Conservation (phyloP, 805 yeast genomes). For the Suhomyces tanzawaensis region DNA sequence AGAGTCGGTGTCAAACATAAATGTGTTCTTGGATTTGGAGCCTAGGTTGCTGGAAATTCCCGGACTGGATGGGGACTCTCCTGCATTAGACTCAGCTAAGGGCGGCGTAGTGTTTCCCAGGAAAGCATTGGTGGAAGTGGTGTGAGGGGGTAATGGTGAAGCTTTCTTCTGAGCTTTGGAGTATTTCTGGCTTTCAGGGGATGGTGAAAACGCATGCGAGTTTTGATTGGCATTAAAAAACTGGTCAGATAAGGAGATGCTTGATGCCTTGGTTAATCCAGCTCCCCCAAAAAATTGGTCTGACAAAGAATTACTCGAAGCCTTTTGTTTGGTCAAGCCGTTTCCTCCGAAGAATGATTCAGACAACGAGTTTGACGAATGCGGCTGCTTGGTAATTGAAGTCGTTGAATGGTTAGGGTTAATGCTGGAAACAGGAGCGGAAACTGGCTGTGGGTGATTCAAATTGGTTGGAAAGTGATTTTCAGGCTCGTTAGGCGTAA, state of each 20-base stretch:
- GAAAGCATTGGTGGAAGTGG: slow-evolving; percentile 42
- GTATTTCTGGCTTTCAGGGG: slow-evolving; percentile 6
- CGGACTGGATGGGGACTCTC: not conserved
- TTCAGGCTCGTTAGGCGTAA: slow-evolving; percentile 15
- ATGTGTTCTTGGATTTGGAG: slow-evolving; percentile 20
- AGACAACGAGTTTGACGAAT: slow-evolving; percentile 38
- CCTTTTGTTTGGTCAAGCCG: slow-evolving; percentile 9
- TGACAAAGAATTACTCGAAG: slow-evolving; percentile 16
- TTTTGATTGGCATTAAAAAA: slow-evolving; percentile 14
- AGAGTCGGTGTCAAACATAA: slow-evolving; percentile 37
- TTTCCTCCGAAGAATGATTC: slow-evolving; percentile 35
- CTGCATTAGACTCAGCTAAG: too few relatives aligned
- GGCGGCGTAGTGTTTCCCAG: slow-evolving; percentile 30
- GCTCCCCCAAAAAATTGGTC: slow-evolving; percentile 18
- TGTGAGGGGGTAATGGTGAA: slow-evolving; percentile 42
- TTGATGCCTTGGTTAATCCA: slow-evolving; percentile 8
- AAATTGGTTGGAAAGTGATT: slow-evolving; percentile 21
- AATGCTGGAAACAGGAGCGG: slow-evolving; percentile 25
- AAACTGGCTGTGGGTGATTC: slow-evolving; percentile 23
- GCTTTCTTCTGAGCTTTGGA: slow-evolving; percentile 30
- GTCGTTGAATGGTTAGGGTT: slow-evolving; percentile 36
- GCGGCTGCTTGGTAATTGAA: slow-evolving; percentile 41
- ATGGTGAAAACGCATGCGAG: not conserved
- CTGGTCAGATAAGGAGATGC: slow-evolving; percentile 18
- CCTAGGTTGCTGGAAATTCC: not conserved